Evolutionary conservation across 2,329 filamentous ascomycete species (phyloP).

Genomic region (Neofusicoccum kwambonambiense): DNA sequence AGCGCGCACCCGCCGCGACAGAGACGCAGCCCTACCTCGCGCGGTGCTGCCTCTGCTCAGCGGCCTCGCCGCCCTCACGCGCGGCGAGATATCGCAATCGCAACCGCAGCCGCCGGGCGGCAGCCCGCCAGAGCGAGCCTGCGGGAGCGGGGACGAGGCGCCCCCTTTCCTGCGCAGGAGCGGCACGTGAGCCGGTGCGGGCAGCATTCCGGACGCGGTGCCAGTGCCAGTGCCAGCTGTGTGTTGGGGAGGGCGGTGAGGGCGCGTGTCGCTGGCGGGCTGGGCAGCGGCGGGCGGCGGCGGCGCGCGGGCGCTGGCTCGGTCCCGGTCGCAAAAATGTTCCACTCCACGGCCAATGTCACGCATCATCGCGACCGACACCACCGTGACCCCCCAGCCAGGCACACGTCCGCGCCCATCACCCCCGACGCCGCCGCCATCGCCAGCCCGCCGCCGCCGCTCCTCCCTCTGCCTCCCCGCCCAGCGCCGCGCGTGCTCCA

Average conservation of each 20-base stretch:
- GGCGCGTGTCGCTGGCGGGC: not conserved
- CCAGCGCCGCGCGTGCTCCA: not conserved
- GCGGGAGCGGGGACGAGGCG: no score
- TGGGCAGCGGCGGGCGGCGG: not conserved
- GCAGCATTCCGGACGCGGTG: not conserved
- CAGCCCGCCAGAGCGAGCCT: not conserved
- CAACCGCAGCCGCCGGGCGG: not conserved
- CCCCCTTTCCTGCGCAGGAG: no score
- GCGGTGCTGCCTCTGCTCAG: no score
- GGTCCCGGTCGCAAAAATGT: conserved; percentile 4
- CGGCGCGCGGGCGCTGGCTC: not conserved
- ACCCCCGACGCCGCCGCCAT: conserved; percentile 3
- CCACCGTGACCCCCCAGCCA: not conserved
- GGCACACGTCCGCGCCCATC: conserved; percentile 13
- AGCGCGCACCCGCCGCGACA: not conserved
- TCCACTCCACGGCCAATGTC: conserved; percentile 2
- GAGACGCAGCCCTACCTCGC: not conserved
- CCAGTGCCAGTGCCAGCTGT: not conserved
- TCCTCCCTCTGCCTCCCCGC: not conserved
- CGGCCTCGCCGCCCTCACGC: no score
- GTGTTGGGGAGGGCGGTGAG: not conserved
- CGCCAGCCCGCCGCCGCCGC: conserved; percentile 1
- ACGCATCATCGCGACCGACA: conserved; percentile 7
- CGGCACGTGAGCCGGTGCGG: not conserved
- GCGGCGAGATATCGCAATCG: not conserved